phyloP scores from a whole-genome alignment of 2,329 filamentous ascomycete genomes.

The Calonectria pseudoturangicola region DNA sequence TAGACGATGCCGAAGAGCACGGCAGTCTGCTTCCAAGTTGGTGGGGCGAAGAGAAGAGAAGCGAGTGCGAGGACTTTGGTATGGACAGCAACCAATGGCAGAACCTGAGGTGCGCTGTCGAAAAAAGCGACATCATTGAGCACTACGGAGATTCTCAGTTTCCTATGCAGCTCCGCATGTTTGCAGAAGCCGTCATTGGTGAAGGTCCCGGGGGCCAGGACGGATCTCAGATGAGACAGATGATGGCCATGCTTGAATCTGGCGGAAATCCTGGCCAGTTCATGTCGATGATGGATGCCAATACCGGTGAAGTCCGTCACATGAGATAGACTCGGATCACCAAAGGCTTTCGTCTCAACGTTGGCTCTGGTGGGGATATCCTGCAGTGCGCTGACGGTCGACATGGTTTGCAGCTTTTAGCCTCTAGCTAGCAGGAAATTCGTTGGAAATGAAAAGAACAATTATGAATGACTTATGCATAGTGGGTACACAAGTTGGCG shows the following conservation, averaged over 20 bases:
- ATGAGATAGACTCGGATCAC: not conserved
- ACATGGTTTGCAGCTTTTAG: too few species aligned
- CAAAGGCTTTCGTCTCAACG: too few species aligned
- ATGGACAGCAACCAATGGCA: conserved; percentile 55
- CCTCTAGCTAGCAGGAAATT: too few species aligned
- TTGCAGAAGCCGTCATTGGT: conserved; percentile 64
- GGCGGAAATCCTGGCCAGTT: conserved; percentile 1
- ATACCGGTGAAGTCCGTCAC: not conserved
- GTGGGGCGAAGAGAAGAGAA: conserved; percentile 64
- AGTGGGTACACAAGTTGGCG: too few species aligned
- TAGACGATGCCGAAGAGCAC: conserved; percentile 54
- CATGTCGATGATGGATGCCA: conserved; percentile 26
- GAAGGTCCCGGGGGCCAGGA: conserved; percentile 54
- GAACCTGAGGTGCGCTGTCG: conserved; percentile 42
- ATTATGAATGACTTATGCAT: too few species aligned
- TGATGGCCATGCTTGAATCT: conserved; percentile 51
- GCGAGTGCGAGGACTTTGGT: conserved; percentile 61
- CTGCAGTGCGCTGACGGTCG: too few species aligned
- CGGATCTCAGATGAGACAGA: conserved; percentile 50
- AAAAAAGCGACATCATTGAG: conserved; percentile 62
- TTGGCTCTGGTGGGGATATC: too few species aligned
- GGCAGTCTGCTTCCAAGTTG: conserved; percentile 64
- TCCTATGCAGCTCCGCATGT: conserved; percentile 70
- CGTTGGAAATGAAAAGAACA: too few species aligned
- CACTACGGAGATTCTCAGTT: conserved; percentile 66